A percentile compares a stretch with the other conserved stretches of the same genome.
These are phyloP conservation scores for Aspergillus leporis DNA, from an alignment of 495 filamentous ascomycete genomes.

Conservation along the genomic window DNA sequence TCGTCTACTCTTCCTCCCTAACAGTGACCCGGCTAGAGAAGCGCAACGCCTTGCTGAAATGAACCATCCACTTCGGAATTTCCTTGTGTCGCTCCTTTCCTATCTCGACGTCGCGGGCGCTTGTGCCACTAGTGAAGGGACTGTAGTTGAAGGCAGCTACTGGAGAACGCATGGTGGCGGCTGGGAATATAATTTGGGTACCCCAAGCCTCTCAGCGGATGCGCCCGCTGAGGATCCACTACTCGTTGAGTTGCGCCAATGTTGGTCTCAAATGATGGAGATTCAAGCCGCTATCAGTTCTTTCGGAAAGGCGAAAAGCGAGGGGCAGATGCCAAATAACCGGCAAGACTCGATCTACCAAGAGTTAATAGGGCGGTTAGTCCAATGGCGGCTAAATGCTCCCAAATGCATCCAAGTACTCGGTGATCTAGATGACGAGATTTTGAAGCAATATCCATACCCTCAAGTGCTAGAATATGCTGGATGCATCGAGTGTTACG, in stretches of 20 bases:
- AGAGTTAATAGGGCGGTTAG: conserved; percentile 32
- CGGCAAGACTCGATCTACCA: conserved; percentile 39
- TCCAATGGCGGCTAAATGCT: conserved; percentile 36
- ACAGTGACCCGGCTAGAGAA: conserved; percentile 29
- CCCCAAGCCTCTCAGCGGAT: conserved; percentile 30
- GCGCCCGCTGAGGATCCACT: conserved; percentile 25
- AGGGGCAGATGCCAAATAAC: conserved; percentile 30
- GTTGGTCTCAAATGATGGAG: conserved; percentile 45
- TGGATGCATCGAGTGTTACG: conserved; percentile 44
- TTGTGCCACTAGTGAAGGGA: conserved; percentile 41
- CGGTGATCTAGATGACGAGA: conserved; percentile 35
- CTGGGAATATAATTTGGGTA: conserved; percentile 45
- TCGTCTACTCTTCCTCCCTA: conserved; percentile 36
- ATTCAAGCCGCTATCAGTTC: conserved; percentile 39
- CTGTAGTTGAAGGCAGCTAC: conserved; percentile 41
- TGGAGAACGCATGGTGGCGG: conserved; percentile 42
- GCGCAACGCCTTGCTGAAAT: conserved; percentile 34
- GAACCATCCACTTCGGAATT: conserved; percentile 40
- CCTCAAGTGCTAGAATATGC: conserved; percentile 39
- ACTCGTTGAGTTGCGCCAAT: conserved; percentile 34
- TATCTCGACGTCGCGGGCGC: conserved; percentile 45
- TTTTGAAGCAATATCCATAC: conserved; percentile 29
- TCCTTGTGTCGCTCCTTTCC: conserved; percentile 42
- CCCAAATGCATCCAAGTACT: conserved; percentile 34
- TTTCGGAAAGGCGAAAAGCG: conserved; percentile 38